A percentile compares a stretch with the other conserved stretches of the same genome.
These are phyloP conservation scores for Prototheca stagnorum DNA, from an alignment of 163 green algal genomes.

Conservation along the genomic window DNA sequence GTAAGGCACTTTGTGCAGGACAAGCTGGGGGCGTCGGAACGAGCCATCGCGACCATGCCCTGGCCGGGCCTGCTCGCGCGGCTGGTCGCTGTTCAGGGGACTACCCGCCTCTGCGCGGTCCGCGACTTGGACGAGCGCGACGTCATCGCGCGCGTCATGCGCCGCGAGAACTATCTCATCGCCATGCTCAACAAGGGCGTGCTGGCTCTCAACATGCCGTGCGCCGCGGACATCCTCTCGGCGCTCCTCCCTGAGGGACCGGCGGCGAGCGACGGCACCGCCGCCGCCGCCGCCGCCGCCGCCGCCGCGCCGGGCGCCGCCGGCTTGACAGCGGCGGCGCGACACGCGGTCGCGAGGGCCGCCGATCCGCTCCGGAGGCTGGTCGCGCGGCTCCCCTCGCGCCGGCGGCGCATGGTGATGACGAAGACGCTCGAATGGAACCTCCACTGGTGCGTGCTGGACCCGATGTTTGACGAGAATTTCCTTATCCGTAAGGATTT, in stretches of 20 bases:
- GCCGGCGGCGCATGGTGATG: slow-evolving; percentile 47
- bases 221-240: no score
- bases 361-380: no score
- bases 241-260: no score
- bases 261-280: no score
- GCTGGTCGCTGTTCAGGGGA: slow-evolving; percentile 65
- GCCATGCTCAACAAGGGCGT: slow-evolving; percentile 69
- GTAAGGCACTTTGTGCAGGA: slow-evolving; percentile 54
- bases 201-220: slow-evolving; percentile 49
- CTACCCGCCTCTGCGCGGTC: slow-evolving; percentile 50
- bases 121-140: slow-evolving; percentile 68
- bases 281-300: no score
- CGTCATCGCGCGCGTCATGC: slow-evolving; percentile 72
- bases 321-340: no score
- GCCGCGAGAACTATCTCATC: slow-evolving; percentile 89
- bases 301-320: no score
- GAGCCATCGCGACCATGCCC: slow-evolving; percentile 49
- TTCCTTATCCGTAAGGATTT: slow-evolving; percentile 43
- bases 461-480: slow-evolving; percentile 77
- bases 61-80: slow-evolving; percentile 75
- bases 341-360: no score
- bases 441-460: slow-evolving; percentile 70
- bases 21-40: slow-evolving; percentile 58
- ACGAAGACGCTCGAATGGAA: slow-evolving; percentile 95
- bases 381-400: slow-evolving; percentile 23